These are phyloP conservation scores for Backusella australiensis DNA, from an alignment of 192 early-diverging fungal genomes.

Conservation along the genomic window DNA sequence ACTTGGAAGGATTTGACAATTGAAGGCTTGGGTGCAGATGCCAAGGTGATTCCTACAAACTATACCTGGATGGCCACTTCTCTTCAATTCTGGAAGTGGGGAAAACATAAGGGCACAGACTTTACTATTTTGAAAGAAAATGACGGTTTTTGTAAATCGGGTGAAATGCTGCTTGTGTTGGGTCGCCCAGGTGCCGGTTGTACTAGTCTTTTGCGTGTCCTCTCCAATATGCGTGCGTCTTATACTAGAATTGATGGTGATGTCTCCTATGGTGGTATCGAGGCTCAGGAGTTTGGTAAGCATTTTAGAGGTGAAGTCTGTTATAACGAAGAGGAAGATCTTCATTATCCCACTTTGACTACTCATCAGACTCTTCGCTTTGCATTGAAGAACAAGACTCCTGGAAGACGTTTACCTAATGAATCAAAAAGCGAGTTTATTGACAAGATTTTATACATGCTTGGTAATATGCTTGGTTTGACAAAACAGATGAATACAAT, in stretches of 20 bases:
- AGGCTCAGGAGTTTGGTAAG: conserved; percentile 55
- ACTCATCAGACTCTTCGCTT: conserved; percentile 76
- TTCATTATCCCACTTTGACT: conserved; percentile 64
- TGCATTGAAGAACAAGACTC: conserved; percentile 73
- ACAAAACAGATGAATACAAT: conserved; percentile 58
- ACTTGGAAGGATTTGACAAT: conserved; percentile 45
- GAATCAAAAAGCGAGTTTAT: conserved; percentile 19
- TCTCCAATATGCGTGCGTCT: conserved; percentile 52
- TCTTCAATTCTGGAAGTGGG: conserved; percentile 29
- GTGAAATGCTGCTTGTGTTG: conserved; percentile 71
- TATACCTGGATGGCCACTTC: conserved; percentile 3
- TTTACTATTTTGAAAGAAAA: conserved; percentile 59
- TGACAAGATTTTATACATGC: conserved; percentile 48
- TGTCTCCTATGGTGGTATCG: conserved; percentile 67
- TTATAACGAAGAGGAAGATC: conserved; percentile 70
- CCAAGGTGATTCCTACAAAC: conserved; percentile 35
- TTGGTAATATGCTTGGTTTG: conserved; percentile 54
- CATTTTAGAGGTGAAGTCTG: conserved; percentile 70
- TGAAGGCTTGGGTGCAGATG: conserved; percentile 36
- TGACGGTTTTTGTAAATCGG: conserved; percentile 67
- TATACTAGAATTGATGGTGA: conserved; percentile 49
- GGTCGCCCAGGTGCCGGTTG: conserved; percentile 72
- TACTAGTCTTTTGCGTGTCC: conserved; percentile 57
- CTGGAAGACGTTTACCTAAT: conserved; percentile 45
- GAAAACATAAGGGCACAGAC: conserved; percentile 13